Percentiles rank a stretch among this genome's conserved stretches.
phyloP scores from a whole-genome alignment of 345 rosid genomes.

The Angophora floribunda region DNA sequence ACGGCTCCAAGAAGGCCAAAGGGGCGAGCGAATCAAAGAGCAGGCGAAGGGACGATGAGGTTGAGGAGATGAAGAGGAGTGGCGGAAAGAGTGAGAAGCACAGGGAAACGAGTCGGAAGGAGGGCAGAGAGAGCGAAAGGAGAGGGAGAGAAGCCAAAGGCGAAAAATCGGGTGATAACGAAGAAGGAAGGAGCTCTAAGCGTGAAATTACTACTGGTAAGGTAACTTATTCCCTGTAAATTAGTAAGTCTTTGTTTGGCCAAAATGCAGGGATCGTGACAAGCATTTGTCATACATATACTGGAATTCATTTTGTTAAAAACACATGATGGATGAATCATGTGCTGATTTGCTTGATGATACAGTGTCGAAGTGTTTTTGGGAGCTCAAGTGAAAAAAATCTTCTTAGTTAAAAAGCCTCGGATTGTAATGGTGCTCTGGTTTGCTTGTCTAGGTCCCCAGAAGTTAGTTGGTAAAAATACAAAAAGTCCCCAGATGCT shows the following conservation, averaged over 20 bases:
- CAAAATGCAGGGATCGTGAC: neutral
- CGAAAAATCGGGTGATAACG: slow-evolving; percentile 1
- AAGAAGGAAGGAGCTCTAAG: neutral
- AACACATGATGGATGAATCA: neutral
- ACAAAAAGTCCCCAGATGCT: neutral
- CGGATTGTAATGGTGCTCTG: neutral
- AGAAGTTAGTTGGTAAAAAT: neutral
- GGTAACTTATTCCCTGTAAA: neutral
- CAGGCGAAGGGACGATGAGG: slow-evolving; percentile 35
- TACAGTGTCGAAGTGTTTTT: neutral
- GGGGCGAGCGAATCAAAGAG: slow-evolving; percentile 47
- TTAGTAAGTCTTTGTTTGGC: neutral
- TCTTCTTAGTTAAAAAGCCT: neutral
- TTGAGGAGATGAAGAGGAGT: slow-evolving; percentile 41
- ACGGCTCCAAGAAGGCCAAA: slow-evolving; percentile 44
- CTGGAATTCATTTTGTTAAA: neutral
- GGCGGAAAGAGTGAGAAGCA: slow-evolving; percentile 48
- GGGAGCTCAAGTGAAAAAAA: neutral
- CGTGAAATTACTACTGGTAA: slow-evolving; percentile 6
- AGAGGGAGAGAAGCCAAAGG: slow-evolving; percentile 1
- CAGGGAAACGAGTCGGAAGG: slow-evolving; percentile 21
- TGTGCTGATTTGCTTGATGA: neutral
- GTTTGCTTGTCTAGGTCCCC: neutral
- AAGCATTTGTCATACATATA: neutral
- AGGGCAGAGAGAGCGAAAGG: slow-evolving; percentile 1